Evolutionary conservation across 768 basidiomycete species (phyloP), one percentile per base, ranked within the genome.

Genomic region (Russula virescens): DNA sequence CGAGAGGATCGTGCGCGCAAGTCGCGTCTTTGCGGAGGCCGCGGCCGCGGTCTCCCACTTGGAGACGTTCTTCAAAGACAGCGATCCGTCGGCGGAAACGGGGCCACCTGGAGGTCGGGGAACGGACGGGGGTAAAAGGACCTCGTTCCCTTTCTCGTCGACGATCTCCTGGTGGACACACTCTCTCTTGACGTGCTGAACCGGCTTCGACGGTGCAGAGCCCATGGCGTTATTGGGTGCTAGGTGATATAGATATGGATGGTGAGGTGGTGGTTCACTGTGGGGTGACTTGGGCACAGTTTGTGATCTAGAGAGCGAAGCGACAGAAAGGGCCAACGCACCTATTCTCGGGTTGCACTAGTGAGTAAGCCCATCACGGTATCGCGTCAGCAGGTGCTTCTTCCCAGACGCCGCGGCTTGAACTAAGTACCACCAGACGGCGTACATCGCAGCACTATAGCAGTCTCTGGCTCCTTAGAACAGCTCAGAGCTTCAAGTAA

Each of bases 1-100:
- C 50, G 83, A 76, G 28, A 93, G 78, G 68, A 93, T 80, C 38
- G 87, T 87, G 58, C 91, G 84, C n/a, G 88, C 86, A 25, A 94
- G 83, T 70, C 82, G 80, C 2, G 80, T 73, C 76, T 87, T 90
- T 21, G 87, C 77, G 66, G 86, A 76, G 7, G 77, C 69, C 5
- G 79, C 71, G 13, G 82, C 81, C 4, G 76, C 71, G 1, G 76
- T 72, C 74, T 92, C 90, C 90, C 91, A 93, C n/a, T 79, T 73
- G 5, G 79, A 74, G 47, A 92, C 69, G 66, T 82, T 85, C 51
- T 77, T 71, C 31, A 82, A 72, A 48, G 85, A 80, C 55, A 92
- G 74, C 40, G 87, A 75, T 31, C 90, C 90, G 67, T 85, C 78
- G 45, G 73, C 67, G 3, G 90, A 88, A 34, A 76, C 64, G 0